Percentiles rank a stretch among this genome's conserved stretches.
Evolutionary conservation across 176 grass and related monocot genomes (phyloP).

Genomic region (Tillandsia fasciculata): DNA sequence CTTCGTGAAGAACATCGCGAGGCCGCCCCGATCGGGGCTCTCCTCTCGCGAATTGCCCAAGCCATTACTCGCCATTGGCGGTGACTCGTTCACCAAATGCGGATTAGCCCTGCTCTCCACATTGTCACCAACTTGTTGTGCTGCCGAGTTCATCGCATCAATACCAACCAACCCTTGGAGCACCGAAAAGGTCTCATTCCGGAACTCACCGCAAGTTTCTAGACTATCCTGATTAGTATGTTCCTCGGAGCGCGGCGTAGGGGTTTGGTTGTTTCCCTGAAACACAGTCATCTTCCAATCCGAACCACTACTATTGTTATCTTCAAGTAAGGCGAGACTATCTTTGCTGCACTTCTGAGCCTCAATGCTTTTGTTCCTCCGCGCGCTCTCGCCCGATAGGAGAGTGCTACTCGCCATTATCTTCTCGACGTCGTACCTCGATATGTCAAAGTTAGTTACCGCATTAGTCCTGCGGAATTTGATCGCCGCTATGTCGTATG

Average conservation of each 20-base stretch:
- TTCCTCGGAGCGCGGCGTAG: constrained; percentile 1
- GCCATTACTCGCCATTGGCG: constrained; percentile 20
- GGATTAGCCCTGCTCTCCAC: not conserved
- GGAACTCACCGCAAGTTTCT: not conserved
- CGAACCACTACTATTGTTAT: constrained; percentile 5
- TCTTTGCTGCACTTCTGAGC: not conserved
- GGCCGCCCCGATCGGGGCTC: constrained; percentile 46
- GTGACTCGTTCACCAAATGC: constrained; percentile 34
- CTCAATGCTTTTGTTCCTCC: constrained; percentile 30
- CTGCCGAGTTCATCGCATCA: constrained; percentile 5
- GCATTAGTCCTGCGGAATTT: constrained; percentile 89
- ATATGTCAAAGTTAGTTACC: constrained; percentile 96
- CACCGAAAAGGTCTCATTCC: constrained; percentile 30
- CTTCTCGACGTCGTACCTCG: constrained; percentile 77
- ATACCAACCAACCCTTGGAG: constrained; percentile 31
- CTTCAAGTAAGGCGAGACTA: constrained; percentile 1
- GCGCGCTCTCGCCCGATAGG: constrained; percentile 44
- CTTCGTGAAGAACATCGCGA: constrained; percentile 65
- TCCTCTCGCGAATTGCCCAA: constrained; percentile 48
- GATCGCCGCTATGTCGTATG: constrained; percentile 95
- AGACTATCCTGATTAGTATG: not conserved
- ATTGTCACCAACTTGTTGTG: not conserved
- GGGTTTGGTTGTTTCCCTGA: constrained; percentile 5
- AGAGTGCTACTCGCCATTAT: constrained; percentile 86
- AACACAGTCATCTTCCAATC: constrained; percentile 21